Evolutionary conservation across 129 eudicot species (phyloP).

Genomic region (Helichrysum umbraculigerum): DNA sequence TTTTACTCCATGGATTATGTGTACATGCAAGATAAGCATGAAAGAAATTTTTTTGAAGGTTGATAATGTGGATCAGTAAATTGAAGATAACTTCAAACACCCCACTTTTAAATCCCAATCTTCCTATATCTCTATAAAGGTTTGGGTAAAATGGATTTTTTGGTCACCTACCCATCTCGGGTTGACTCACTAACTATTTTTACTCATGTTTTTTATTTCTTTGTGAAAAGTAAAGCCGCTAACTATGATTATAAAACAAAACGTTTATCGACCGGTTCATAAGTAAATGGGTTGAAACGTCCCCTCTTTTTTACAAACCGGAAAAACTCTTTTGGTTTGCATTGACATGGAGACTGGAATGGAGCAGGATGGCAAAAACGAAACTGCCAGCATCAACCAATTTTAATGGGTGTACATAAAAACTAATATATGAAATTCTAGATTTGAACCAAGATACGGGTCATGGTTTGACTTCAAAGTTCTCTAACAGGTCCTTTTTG

Average conservation of each 20-base stretch:
- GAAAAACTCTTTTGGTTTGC: neutral
- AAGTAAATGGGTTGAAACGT: neutral
- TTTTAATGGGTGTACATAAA: slow-evolving; percentile 89
- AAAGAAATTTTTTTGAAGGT: no score
- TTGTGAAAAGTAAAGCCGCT: no score
- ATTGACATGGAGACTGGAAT: slow-evolving; percentile 95
- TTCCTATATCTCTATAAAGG: no score
- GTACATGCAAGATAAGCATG: no score
- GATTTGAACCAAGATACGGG: neutral
- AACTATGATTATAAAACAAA: neutral
- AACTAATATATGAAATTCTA: neutral
- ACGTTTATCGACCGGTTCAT: neutral
- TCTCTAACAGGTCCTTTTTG: neutral
- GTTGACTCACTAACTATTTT: no score
- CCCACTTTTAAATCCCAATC: no score
- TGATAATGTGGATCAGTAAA: no score
- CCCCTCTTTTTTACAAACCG: neutral
- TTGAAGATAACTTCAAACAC: no score
- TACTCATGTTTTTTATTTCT: no score
- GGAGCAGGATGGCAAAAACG: slow-evolving; percentile 99
- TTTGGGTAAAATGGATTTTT: no score
- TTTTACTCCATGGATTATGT: no score
- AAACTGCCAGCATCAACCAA: slow-evolving; percentile 83
- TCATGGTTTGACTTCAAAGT: neutral
- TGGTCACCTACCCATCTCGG: no score